Percentiles rank a stretch among this genome's conserved stretches.
These are phyloP conservation scores for Axilococcus clingmanii DNA, from an alignment of 139 green algal species.

Conservation along the genomic window DNA sequence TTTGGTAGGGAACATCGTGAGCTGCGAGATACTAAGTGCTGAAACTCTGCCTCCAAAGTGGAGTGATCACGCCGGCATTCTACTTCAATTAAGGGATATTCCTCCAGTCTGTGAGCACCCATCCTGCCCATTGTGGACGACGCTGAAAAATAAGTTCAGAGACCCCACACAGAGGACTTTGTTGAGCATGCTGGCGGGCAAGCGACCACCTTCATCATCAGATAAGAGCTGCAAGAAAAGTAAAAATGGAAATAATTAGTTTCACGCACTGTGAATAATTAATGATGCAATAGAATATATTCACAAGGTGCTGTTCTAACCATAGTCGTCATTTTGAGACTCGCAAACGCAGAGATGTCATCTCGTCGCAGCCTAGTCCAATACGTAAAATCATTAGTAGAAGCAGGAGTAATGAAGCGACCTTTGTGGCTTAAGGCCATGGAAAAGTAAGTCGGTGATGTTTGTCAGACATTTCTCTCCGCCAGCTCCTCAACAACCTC, in stretches of 20 bases:
- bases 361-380: conserved; percentile 6
- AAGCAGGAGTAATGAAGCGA: conserved; percentile 20
- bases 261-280: too few relatives aligned
- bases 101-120: conserved; percentile 1
- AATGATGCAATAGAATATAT: too few relatives aligned
- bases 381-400: conserved; percentile 12
- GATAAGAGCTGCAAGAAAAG: too few relatives aligned
- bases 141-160: conserved; percentile 27
- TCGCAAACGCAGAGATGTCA: too few relatives aligned
- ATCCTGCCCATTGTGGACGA: conserved; percentile 4
- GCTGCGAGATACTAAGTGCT: conserved; percentile 44
- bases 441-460: conserved; percentile 9
- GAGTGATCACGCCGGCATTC: conserved; percentile 29
- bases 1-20: conserved; percentile 34
- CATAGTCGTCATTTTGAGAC: too few relatives aligned
- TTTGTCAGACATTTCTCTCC: not conserved
- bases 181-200: conserved; percentile 26
- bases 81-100: conserved; percentile 11
- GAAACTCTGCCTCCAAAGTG: conserved; percentile 54
- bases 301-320: too few relatives aligned
- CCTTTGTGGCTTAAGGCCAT: conserved; percentile 23
- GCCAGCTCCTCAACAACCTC: not conserved
- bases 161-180: conserved; percentile 36
- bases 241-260: too few relatives aligned
- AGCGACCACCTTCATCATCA: too few relatives aligned